Conservation (phyloP, 768 basidiomycete genomes). For the Russula olivacea region DNA sequence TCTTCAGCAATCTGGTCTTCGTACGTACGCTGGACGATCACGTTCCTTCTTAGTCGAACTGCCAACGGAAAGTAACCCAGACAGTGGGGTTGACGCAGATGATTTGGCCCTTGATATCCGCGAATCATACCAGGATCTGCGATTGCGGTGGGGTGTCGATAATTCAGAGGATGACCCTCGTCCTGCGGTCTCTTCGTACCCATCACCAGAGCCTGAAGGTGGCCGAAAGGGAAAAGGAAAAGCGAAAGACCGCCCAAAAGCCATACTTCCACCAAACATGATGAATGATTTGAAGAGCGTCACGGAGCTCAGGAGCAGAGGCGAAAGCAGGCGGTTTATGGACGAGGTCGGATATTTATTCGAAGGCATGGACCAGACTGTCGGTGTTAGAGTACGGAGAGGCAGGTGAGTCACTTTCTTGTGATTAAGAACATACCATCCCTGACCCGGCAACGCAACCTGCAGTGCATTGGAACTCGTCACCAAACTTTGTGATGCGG, state of each 20-base stretch:
- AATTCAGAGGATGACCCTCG: conserved; percentile 67
- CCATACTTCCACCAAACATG: conserved; percentile 47
- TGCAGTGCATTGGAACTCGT: conserved; percentile 70
- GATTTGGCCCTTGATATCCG: conserved; percentile 43
- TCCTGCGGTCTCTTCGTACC: conserved; percentile 25
- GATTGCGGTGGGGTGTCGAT: conserved; percentile 78
- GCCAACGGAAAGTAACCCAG: conserved; percentile 30
- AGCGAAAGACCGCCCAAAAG: conserved; percentile 27
- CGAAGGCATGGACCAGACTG: conserved; percentile 60
- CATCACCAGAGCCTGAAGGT: conserved; percentile 30
- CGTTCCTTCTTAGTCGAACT: conserved; percentile 75
- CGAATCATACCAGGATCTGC: conserved; percentile 73
- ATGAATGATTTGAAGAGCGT: conserved; percentile 76
- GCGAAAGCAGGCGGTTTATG: conserved; percentile 71
- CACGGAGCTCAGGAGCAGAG: conserved; percentile 73
- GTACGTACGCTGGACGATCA: conserved; percentile 70
- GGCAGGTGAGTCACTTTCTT: conserved; percentile 47
- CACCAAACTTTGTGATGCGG: conserved; percentile 62
- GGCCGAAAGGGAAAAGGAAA: conserved; percentile 37
- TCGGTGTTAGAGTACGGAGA: conserved; percentile 51
- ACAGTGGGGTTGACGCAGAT: conserved; percentile 32
- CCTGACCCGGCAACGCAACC: neutral
- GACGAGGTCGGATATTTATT: conserved; percentile 84
- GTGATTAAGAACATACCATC: neutral
- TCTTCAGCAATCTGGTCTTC: conserved; percentile 37